Percentiles rank a stretch among this genome's conserved stretches.
These are phyloP conservation scores for Neonectria ditissima DNA, from an alignment of 2,329 filamentous ascomycete genomes.

Conservation along the genomic window DNA sequence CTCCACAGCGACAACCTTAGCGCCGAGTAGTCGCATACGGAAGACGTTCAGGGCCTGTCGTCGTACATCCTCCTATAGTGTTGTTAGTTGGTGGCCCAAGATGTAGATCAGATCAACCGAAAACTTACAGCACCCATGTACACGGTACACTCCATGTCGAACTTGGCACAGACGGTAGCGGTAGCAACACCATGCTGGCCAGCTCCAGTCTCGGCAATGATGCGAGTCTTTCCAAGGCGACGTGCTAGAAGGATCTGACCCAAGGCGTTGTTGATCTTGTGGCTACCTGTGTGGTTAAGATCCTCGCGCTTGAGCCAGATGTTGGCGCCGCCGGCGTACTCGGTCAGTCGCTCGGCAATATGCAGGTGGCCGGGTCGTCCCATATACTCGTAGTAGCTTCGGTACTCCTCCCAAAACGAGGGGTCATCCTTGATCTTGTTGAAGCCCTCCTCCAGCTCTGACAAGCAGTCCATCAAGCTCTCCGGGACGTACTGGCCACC, in stretches of 20 bases:
- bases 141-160: conserved; percentile 96
- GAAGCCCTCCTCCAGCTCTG: conserved; percentile 91
- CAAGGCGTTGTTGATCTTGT: conserved; percentile 99
- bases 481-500: conserved; percentile 98
- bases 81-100: conserved; percentile 37
- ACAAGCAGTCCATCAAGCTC: conserved; percentile 96
- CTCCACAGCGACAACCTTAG: conserved; percentile 92
- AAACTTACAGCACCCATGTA: conserved; percentile 87
- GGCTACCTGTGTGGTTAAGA: conserved; percentile 95
- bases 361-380: conserved; percentile 93
- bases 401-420: conserved; percentile 96
- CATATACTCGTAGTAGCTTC: conserved; percentile 97
- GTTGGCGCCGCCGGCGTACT: conserved; percentile 89
- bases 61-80: conserved; percentile 83
- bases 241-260: conserved; percentile 90
- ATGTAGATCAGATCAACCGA: neutral
- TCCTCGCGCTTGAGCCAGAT: conserved; percentile 99
- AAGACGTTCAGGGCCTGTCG: conserved; percentile 98
- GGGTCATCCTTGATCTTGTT: conserved; percentile 87
- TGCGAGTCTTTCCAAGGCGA: conserved; percentile 91
- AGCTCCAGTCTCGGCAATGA: conserved; percentile 97
- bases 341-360: conserved; percentile 86
- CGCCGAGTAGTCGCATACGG: conserved; percentile 95
- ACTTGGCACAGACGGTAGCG: conserved; percentile 97
- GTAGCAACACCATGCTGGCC: conserved; percentile 98